Evolutionary conservation across 176 grass and related monocot genomes (phyloP).

Genomic region (Cenchrus purpureus): DNA sequence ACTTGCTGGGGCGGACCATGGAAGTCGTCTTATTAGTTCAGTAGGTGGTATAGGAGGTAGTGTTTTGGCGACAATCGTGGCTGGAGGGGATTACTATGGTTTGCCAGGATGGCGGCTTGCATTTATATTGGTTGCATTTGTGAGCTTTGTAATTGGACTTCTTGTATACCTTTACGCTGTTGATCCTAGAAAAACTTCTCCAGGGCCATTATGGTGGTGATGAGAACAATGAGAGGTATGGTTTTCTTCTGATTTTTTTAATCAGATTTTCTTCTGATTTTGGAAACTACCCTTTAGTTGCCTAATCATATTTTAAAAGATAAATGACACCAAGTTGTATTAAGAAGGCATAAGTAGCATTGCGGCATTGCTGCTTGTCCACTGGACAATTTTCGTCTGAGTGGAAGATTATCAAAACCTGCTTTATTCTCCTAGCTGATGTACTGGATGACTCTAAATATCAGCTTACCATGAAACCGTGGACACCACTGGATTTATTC

Average conservation of each 20-base stretch:
- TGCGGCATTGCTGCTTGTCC: neutral
- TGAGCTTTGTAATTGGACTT: slow-evolving; percentile 82
- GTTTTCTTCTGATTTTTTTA: slow-evolving; percentile 22
- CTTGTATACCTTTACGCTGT: slow-evolving; percentile 82
- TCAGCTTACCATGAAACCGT: neutral
- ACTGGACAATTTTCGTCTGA: neutral
- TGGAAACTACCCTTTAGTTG: neutral
- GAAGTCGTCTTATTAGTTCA: slow-evolving; percentile 75
- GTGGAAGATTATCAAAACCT: neutral
- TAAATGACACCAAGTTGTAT: neutral
- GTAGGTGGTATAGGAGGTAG: slow-evolving; percentile 93
- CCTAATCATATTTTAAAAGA: neutral
- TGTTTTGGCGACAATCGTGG: slow-evolving; percentile 85
- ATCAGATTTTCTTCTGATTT: slow-evolving; percentile 12
- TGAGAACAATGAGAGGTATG: slow-evolving; percentile 71
- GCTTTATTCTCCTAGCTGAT: neutral
- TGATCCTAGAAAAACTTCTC: slow-evolving; percentile 71
- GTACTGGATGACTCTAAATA: neutral
- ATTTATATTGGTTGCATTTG: slow-evolving; percentile 76
- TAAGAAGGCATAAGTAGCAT: neutral
- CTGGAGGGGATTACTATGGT: slow-evolving; percentile 69
- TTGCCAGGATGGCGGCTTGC: slow-evolving; percentile 87
- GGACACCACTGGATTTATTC: neutral
- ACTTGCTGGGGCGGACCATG: no score
- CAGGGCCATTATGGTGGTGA: slow-evolving; percentile 33